Base-by-base conservation (phyloP, 805 yeast genomes). In the Wickerhamomyces sydowiorum region DNA sequence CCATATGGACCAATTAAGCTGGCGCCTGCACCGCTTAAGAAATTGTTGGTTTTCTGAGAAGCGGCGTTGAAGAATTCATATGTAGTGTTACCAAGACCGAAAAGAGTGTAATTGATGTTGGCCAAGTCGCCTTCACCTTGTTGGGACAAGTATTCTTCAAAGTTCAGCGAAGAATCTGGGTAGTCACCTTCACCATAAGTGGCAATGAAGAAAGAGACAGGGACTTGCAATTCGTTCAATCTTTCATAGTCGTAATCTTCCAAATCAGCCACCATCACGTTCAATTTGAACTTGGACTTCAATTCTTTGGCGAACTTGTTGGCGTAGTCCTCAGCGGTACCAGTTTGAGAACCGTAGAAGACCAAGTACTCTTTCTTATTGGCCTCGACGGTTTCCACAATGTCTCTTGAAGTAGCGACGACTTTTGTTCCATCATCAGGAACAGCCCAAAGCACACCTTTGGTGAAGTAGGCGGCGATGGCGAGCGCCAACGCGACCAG, bases 151-250 rank as follows among this genome's bases (percentile, higher is more conserved):
- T 68, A 79, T 44, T 82, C 84, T 58, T 78, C 80, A 60, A 93
- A 87, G 30, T 78, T 80, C 33, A 76, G 75, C n/a, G 97, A 93
- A 54, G 87, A 86, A 62, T 91, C 99, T 13, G 99, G 91, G 53
- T 96, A 96, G 62, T 91, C 99, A 59, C 99, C 99, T 67, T 91
- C 99, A 53, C 99, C 99, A 56, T 93, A 93, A 10, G 96, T 88
- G 25, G 98, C 93, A 67, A 89, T 71, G 58, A 91, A 73, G 56
- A 91, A 82, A 47, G 88, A 79, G 18, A 80, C 80, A n/a, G 76
- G 66, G 41, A 76, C 68, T 45, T 76, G 75, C 48, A 91, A 63
- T 38, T 76, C 76, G 55, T 78, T 79, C 41, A 93, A 69, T 49
- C 77, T 79, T 33, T 89, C 96, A 56, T 73, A 84, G 51, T 91